Evolutionary conservation across 306 rosid species (phyloP).

Genomic region (Canavalia ensiformis): DNA sequence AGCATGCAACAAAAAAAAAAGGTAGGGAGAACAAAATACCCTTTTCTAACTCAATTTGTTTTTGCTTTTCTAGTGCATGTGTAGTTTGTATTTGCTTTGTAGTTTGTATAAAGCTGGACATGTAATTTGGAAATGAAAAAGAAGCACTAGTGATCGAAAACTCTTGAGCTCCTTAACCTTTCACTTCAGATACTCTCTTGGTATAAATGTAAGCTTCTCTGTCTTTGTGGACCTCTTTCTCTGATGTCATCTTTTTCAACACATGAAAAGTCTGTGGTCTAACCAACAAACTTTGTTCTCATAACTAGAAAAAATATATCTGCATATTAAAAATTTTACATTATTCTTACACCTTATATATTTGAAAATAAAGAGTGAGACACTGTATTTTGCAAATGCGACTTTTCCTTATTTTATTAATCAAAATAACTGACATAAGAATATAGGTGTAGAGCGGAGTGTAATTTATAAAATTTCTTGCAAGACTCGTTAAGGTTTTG

Average conservation of each 20-base stretch:
- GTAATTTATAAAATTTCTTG: background rate
- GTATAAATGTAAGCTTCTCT: background rate
- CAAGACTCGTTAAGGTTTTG: background rate
- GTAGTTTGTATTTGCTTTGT: background rate
- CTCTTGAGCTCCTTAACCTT: background rate
- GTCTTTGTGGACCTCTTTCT: slow-evolving; percentile 1
- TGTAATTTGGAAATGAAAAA: slow-evolving; percentile 15
- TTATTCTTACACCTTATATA: too few species aligned
- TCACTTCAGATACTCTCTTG: background rate
- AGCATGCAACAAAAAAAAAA: background rate
- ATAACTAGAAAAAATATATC: too few species aligned
- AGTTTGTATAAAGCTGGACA: slow-evolving; percentile 33
- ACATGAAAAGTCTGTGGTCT: background rate
- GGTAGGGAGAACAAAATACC: background rate
- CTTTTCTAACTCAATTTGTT: background rate
- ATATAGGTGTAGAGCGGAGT: too few species aligned
- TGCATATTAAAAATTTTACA: too few species aligned
- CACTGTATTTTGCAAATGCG: background rate
- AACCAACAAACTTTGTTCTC: background rate
- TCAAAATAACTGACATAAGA: too few species aligned
- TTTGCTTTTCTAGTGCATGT: background rate
- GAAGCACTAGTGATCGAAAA: background rate
- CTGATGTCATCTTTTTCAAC: background rate
- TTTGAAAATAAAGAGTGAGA: background rate
- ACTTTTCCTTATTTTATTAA: background rate